phyloP scores from a whole-genome alignment of 2,329 filamentous ascomycete species.

The Gaeumannomyces sp. region DNA sequence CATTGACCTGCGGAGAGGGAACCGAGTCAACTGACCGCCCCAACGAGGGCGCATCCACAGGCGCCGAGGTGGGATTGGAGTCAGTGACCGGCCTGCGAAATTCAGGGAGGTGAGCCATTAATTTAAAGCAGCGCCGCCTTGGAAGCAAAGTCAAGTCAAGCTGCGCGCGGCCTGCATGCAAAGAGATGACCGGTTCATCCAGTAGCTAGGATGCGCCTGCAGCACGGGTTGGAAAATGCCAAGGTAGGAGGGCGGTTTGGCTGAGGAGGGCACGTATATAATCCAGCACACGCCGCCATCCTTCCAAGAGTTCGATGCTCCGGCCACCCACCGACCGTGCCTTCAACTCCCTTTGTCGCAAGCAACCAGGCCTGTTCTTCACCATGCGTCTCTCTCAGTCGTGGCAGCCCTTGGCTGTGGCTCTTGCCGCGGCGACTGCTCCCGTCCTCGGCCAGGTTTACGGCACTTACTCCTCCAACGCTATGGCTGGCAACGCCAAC shows the following conservation, averaged over 20 bases:
- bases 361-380: neutral
- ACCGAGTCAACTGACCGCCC: neutral
- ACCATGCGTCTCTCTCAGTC: neutral
- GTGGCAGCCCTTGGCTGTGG: neutral
- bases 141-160: neutral
- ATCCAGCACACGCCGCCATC: neutral
- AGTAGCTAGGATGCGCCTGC: neutral
- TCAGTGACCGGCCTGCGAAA: neutral
- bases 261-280: too few relatives aligned
- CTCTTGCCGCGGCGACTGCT: neutral
- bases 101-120: neutral
- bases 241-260: too few relatives aligned
- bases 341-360: neutral
- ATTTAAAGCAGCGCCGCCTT: neutral
- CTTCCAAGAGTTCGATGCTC: neutral
- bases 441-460: neutral
- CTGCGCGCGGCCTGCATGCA: neutral
- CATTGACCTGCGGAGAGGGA: too few relatives aligned
- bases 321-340: neutral
- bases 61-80: too few relatives aligned
- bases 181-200: neutral
- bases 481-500: neutral
- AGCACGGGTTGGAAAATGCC: too few relatives aligned
- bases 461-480: neutral
- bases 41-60: neutral